Evolutionary conservation across 257 asterid species (phyloP).

Genomic region (Galeopsis tetrahit): DNA sequence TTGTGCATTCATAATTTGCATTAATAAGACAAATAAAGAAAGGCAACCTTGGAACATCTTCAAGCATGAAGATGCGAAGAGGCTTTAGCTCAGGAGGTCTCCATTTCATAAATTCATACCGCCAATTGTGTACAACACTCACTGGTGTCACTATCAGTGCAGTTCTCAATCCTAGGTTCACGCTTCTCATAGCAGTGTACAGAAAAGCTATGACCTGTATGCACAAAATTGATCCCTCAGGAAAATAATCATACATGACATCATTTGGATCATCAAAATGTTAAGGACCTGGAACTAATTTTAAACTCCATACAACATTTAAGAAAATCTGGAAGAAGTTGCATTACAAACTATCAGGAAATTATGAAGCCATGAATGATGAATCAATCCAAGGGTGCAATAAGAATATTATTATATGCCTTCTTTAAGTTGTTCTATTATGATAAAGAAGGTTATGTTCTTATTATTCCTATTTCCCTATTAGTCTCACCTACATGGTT

Average conservation of each 20-base stretch:
- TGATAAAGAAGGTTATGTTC: slow-evolving; percentile 6
- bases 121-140: slow-evolving; percentile 97
- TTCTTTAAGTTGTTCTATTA: not conserved
- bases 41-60: slow-evolving; percentile 87
- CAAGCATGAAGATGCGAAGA: slow-evolving; percentile 87
- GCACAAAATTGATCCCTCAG: slow-evolving; percentile 32
- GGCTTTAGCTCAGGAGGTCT: slow-evolving; percentile 90
- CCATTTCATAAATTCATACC: slow-evolving; percentile 89
- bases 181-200: slow-evolving; percentile 90
- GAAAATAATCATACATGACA: slow-evolving; percentile 28
- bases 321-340: slow-evolving; percentile 14
- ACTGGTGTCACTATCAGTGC: slow-evolving; percentile 95
- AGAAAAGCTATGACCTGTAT: slow-evolving; percentile 87
- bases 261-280: slow-evolving; percentile 1
- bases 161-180: slow-evolving; percentile 81
- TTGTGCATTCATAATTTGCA: slow-evolving; percentile 13
- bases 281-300: not conserved
- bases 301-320: slow-evolving; percentile 12
- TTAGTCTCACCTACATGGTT: slow-evolving; percentile 2
- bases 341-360: slow-evolving; percentile 22
- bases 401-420: slow-evolving; percentile 4
- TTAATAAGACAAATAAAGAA: slow-evolving; percentile 16
- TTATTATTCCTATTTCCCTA: slow-evolving; percentile 18
- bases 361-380: slow-evolving; percentile 4
- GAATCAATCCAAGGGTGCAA: slow-evolving; percentile 1